These are phyloP conservation scores for Knoxdaviesia capensis DNA, from an alignment of 2,329 filamentous ascomycete species.

Conservation along the genomic window DNA sequence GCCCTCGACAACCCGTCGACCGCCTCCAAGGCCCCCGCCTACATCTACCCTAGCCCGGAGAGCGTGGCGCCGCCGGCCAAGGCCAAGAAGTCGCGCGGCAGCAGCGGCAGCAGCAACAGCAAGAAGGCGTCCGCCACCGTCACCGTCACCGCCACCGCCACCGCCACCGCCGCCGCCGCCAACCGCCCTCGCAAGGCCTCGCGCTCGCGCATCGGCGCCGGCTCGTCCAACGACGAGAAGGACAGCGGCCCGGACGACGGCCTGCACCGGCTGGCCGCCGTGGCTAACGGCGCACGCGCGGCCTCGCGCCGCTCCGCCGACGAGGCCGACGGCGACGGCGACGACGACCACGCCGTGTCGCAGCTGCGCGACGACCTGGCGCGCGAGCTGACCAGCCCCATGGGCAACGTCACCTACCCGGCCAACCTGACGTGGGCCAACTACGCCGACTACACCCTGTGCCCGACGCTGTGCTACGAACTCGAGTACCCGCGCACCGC, in stretches of 20 bases:
- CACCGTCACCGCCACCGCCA: constrained; percentile 26
- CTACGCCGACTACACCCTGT: constrained; percentile 72
- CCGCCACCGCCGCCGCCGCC: constrained; percentile 10
- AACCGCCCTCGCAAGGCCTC: neutral
- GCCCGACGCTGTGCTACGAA: constrained; percentile 93
- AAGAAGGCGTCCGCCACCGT: constrained; percentile 15
- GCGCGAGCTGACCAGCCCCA: constrained; percentile 73
- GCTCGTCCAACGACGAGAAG: constrained; percentile 11
- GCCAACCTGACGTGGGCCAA: constrained; percentile 68
- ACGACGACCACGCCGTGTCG: constrained; percentile 30
- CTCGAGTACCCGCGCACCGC: constrained; percentile 76
- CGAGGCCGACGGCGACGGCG: constrained; percentile 9
- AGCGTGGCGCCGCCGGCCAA: neutral
- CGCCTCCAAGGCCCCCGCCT: constrained; percentile 41
- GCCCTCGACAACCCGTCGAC: constrained; percentile 61
- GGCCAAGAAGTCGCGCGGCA: neutral
- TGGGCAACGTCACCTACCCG: constrained; percentile 79
- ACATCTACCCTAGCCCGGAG: constrained; percentile 43
- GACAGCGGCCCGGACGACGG: constrained; percentile 28
- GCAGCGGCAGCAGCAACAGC: neutral
- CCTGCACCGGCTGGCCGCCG: constrained; percentile 30
- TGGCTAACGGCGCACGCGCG: constrained; percentile 3
- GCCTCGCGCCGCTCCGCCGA: constrained; percentile 7
- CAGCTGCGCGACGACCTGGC: constrained; percentile 73
- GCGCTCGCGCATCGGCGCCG: constrained; percentile 5